Percentiles rank a stretch among this genome's conserved stretches.
Evolutionary conservation across 176 grass and related monocot species (phyloP).

Genomic region (Triticum turgidum): DNA sequence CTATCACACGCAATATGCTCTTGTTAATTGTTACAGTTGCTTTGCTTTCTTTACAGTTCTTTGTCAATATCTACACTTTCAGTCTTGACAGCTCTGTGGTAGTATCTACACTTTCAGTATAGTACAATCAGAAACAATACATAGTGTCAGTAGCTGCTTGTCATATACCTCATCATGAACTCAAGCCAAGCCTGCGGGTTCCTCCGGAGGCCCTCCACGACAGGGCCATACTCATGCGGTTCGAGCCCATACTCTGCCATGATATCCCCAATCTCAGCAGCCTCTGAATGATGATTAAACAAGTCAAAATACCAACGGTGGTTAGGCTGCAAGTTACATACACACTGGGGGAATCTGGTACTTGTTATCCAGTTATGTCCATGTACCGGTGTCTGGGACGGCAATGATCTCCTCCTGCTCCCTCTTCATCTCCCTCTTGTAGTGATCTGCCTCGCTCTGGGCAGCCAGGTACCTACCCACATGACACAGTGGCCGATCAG

Average conservation of each 20-base stretch:
- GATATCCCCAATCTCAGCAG: constrained; percentile 83
- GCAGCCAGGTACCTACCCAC: constrained; percentile 72
- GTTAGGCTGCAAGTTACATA: constrained; percentile 13
- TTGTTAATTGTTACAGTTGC: neutral
- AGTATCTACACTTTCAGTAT: neutral
- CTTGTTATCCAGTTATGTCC: neutral
- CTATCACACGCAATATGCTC: neutral
- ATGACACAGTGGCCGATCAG: constrained; percentile 5
- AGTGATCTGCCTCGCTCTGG: constrained; percentile 86
- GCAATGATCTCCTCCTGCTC: constrained; percentile 76
- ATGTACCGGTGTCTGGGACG: constrained; percentile 77
- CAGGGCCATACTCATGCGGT: constrained; percentile 66
- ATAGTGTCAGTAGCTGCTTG: neutral
- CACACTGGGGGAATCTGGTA: neutral
- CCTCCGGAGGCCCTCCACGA: constrained; percentile 61
- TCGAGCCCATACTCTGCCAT: constrained; percentile 69
- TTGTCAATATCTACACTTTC: too few relatives aligned
- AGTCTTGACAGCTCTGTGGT: neutral
- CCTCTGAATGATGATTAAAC: constrained; percentile 52
- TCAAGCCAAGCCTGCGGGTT: constrained; percentile 88
- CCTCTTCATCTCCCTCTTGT: constrained; percentile 66
- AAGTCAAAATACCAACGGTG: neutral
- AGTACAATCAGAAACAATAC: neutral
- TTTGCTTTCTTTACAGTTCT: neutral
- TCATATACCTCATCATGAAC: constrained; percentile 95